phyloP scores from a whole-genome alignment of 345 rosid genomes.

The Erysimum cheiranthoides region DNA sequence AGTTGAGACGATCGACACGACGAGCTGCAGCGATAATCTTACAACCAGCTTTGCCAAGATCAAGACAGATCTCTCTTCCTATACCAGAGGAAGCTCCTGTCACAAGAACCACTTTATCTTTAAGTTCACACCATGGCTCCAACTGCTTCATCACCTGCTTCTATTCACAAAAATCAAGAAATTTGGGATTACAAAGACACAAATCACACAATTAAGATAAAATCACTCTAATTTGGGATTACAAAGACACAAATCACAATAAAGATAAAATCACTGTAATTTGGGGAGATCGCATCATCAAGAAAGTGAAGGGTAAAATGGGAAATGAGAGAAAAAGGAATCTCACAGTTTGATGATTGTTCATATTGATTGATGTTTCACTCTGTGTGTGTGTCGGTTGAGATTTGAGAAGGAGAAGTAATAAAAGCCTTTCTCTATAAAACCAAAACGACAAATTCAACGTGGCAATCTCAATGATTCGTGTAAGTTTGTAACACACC shows the following conservation, averaged over 20 bases:
- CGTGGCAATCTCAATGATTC: too few relatives aligned
- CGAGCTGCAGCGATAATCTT: conserved; percentile 52
- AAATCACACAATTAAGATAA: too few relatives aligned
- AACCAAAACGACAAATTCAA: too few relatives aligned
- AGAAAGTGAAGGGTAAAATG: too few relatives aligned
- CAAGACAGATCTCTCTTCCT: conserved; percentile 53
- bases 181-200: too few relatives aligned
- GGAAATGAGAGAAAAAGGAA: neutral
- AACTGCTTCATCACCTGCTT: conserved; percentile 32
- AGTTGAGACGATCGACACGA: conserved; percentile 49
- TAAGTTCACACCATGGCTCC: conserved; percentile 52
- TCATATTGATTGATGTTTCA: neutral
- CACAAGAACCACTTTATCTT: conserved; percentile 52
- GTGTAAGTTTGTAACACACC: too few relatives aligned
- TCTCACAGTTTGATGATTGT: neutral
- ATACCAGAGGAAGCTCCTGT: conserved; percentile 60
- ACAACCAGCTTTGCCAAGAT: conserved; percentile 57
- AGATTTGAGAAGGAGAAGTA: neutral
- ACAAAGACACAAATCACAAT: too few relatives aligned
- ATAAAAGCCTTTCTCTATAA: neutral
- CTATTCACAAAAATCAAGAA: neutral
- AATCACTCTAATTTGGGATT: too few relatives aligned
- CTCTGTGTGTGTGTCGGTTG: neutral
- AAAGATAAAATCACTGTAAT: too few relatives aligned
- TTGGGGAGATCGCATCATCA: too few relatives aligned